phyloP scores from a whole-genome alignment of 352 stramenopile genomes.

The Globisporangium polare region DNA sequence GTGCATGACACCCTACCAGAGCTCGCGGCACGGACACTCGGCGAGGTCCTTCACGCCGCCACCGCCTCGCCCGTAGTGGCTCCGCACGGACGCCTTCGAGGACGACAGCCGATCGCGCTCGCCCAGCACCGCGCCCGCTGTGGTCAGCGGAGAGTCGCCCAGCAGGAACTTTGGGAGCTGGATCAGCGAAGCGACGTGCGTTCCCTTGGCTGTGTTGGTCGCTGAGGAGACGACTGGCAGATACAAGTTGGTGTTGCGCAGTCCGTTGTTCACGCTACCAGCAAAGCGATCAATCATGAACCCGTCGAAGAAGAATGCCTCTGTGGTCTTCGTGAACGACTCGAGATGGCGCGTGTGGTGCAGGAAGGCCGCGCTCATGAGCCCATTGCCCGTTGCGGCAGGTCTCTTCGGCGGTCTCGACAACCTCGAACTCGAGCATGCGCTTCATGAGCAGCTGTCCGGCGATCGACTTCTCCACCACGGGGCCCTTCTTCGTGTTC shows the following conservation, averaged over 20 bases:
- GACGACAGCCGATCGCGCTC: constrained; percentile 20
- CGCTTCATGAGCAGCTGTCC: constrained; percentile 54
- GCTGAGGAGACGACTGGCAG: constrained; percentile 1
- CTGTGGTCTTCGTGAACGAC: constrained; percentile 41
- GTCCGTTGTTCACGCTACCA: constrained; percentile 13
- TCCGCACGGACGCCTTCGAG: constrained; percentile 21
- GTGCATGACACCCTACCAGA: constrained; percentile 31
- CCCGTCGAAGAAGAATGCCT: constrained; percentile 52
- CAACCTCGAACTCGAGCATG: constrained; percentile 56
- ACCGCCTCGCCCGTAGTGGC: constrained; percentile 15
- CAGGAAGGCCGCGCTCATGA: constrained; percentile 65
- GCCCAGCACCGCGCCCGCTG: background rate
- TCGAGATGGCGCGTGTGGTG: constrained; percentile 49
- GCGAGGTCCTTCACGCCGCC: constrained; percentile 17
- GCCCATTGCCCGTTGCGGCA: constrained; percentile 48
- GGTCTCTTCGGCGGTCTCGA: constrained; percentile 42
- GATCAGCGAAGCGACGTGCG: constrained; percentile 6
- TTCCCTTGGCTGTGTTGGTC: constrained; percentile 2
- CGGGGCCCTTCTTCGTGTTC: constrained; percentile 22
- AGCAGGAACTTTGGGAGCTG: constrained; percentile 6
- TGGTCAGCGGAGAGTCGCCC: constrained; percentile 6
- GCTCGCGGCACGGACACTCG: constrained; percentile 41
- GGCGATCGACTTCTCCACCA: constrained; percentile 25
- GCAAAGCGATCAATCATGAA: constrained; percentile 21
- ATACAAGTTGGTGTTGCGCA: constrained; percentile 15